phyloP scores from a whole-genome alignment of 441 rosid genomes.

The Aquilaria agallochum region DNA sequence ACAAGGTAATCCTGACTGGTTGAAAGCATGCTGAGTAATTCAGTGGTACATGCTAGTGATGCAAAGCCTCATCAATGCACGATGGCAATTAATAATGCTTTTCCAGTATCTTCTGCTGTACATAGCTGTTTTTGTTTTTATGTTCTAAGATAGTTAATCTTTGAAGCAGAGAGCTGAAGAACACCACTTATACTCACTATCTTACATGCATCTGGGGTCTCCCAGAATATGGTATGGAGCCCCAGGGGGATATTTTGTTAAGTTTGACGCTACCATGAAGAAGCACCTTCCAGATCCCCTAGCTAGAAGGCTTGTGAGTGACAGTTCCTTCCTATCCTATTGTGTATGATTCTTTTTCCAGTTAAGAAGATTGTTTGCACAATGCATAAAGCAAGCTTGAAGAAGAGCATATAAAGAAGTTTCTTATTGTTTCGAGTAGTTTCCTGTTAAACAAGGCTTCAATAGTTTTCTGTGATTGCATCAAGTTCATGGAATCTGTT shows the following conservation, averaged over 20 bases:
- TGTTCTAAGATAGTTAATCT: constrained; percentile 13
- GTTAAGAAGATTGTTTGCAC: too few relatives aligned
- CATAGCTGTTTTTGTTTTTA: neutral
- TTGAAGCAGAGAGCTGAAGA: constrained; percentile 57
- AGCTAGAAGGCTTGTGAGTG: constrained; percentile 36
- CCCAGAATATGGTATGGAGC: constrained; percentile 62
- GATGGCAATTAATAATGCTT: constrained; percentile 2
- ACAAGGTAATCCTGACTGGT: constrained; percentile 2
- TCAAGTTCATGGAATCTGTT: too few relatives aligned
- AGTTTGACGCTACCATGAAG: constrained; percentile 36
- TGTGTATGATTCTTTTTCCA: constrained; percentile 1
- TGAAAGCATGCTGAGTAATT: neutral
- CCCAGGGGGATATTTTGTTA: constrained; percentile 36
- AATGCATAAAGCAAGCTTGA: neutral
- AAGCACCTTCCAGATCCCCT: constrained; percentile 28
- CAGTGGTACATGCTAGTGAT: constrained; percentile 1
- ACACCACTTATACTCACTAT: constrained; percentile 53
- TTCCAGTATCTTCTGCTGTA: neutral
- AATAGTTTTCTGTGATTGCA: too few relatives aligned
- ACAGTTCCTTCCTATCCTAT: constrained; percentile 5
- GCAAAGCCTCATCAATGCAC: neutral
- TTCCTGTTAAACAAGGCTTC: too few relatives aligned
- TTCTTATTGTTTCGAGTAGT: too few relatives aligned
- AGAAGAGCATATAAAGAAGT: too few relatives aligned
- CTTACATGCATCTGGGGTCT: constrained; percentile 60